Base-by-base conservation (phyloP, 139 green algal genomes). In the Micromonas pusilla region DNA sequence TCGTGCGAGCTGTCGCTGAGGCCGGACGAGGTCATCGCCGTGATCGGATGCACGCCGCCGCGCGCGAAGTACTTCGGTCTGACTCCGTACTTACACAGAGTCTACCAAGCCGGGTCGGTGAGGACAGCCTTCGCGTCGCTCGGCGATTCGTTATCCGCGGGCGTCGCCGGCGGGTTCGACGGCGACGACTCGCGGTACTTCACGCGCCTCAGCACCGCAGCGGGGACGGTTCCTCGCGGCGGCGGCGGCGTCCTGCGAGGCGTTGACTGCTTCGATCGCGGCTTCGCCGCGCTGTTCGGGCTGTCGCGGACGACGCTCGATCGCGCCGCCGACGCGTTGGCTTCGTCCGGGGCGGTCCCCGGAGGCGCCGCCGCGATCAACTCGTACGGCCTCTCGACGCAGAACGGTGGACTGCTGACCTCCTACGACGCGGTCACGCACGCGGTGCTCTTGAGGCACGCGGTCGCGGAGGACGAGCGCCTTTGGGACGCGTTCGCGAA, bases 71-170 rank as follows among this genome's bases (percentile, higher is more conserved):
- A 75, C 34, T 75, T 75, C 36, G 38, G 34, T 3, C 3, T 75
- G 20, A 75, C 68, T 28, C 68, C 68, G 68, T 62, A 75, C 39
- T 33, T 75, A 5, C 38, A 39, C n/a, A 25, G 30, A 4, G 26
- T 52, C 4, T 23, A 39, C n/a, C 13, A 25, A 4, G 65, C n/a
- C 32, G 28, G 33, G 28, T 38, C 4, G 3, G 21, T 16, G 65
- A 4, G n/a, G n/a, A 68, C 31, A n/a, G 13, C 30, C 20, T 36
- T 75, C 13, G 36, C 33, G 36, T 13, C 33, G 9, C 28, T 75
- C 23, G 68, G 37, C 21, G 68, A 75, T 62, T 63, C 68, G 21
- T 20, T 75, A 21, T 75, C 68, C 36, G n/a, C 9, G 3, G 68
- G 68, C 26, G 0, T 34, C n/a, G 20, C n/a, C 31, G 66, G 9